Conservation (phyloP, 768 basidiomycete genomes). For the Sporobolomyces phaffii region DNA sequence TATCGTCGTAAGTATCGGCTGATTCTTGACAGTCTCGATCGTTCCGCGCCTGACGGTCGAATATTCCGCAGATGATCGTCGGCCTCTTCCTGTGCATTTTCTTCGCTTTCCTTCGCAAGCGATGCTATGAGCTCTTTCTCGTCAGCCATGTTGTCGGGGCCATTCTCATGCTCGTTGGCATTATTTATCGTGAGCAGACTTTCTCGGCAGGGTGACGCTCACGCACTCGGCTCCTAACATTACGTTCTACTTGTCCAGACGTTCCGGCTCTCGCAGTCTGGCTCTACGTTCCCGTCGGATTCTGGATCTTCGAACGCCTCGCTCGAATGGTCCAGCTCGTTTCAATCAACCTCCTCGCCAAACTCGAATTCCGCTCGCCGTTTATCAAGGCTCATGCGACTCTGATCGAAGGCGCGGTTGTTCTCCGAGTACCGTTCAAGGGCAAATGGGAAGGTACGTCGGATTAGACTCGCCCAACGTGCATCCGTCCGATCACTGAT, state of each 20-base stretch:
- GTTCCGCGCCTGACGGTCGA: not conserved
- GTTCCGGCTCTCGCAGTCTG: conserved; percentile 26
- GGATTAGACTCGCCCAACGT: too few species aligned
- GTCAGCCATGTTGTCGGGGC: conserved; percentile 22
- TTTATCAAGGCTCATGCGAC: conserved; percentile 30
- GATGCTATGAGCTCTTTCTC: conserved; percentile 33
- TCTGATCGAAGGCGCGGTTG: conserved; percentile 26
- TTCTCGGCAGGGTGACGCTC: not conserved
- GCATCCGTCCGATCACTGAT: not conserved
- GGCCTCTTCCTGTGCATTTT: conserved; percentile 28
- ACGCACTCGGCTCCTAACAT: not conserved
- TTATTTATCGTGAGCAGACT: conserved; percentile 21
- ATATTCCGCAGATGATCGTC: conserved; percentile 14
- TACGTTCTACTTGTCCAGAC: not conserved
- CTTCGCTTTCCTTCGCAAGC: conserved; percentile 24
- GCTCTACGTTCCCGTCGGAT: conserved; percentile 30
- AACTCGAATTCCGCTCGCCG: conserved; percentile 21
- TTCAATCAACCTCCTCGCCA: conserved; percentile 8
- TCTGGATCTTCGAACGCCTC: conserved; percentile 36
- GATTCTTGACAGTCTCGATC: too few species aligned
- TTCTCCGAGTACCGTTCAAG: conserved; percentile 29
- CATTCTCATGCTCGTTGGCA: conserved; percentile 25
- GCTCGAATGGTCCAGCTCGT: conserved; percentile 16
- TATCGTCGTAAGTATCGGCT: conserved; percentile 15
- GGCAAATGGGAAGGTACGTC: conserved; percentile 27